Evolutionary conservation across 495 filamentous ascomycete genomes (phyloP), one percentile per base, ranked within the genome.

Genomic region (Bombardia bombarda): DNA sequence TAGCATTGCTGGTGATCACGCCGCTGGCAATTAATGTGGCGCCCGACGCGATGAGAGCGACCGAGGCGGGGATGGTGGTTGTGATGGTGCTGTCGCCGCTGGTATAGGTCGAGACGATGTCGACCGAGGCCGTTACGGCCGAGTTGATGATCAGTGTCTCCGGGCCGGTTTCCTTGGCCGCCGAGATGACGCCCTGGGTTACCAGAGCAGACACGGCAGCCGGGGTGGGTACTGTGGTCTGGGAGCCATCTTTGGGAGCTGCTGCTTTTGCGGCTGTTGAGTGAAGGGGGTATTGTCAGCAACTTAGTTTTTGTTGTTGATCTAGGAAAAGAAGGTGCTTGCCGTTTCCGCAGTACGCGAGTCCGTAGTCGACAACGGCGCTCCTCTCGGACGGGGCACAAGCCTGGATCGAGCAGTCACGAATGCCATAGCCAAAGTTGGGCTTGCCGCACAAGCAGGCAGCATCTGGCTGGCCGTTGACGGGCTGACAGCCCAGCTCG

Each of bases 381-480:
- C 26, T 20, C 21, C 33, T 35, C 19, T 47, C 44, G 1, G 9
- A n/a, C 6, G 21, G 3, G 17, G 7, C 2, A 20, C 51, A 55
- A 24, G 51, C 17, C 26, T 30, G 8, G 16, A 7, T n/a, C 5
- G 44, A 36, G 36, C 51, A 55, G 25, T 55, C 47, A 6, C 44
- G 40, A 25, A 55, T 40, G 17, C 51, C 48, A 13, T 45, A 47
- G 3, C 35, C 22, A 24, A 55, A 55, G 25, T 45, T 36, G 34
- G n/a, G 12, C 3, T 51, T 42, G 36, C 26, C 34, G 37, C 51
- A 55, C 3, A 55, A 36, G 19, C 51, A 55, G 18, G 17, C 17
- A 13, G 40, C 10, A 37, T 55, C 42, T 10, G 40, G 45, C 2
- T 21, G 14, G 30, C 38, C 46, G 18, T 38, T 28, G 19, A 43